Base-by-base conservation (phyloP, 306 rosid genomes). In the Benincasa hispida region DNA sequence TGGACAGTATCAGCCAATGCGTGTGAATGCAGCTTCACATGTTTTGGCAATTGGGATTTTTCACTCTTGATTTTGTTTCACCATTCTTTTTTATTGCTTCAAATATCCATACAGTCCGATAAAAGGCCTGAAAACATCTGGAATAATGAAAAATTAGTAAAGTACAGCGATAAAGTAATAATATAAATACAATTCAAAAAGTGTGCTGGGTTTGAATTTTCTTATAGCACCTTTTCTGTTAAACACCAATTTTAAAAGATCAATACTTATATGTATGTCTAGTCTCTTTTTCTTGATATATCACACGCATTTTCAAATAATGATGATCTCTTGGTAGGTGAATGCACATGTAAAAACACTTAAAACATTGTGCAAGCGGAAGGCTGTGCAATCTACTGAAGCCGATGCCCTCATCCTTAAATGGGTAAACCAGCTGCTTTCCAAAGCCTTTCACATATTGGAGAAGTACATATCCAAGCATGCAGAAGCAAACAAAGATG, bases 291-390 rank as follows among this genome's bases (percentile, higher is more conserved):
- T 65, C 48, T 65, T 65, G 72, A 65, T 37, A 65, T n/a, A 15
- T 65, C 72, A 12, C 21, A 65, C 17, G 72, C 72, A 65, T 34
- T 65, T 35, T 12, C 14, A 65, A 37, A 18, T 65, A 58, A 58
- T 58, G 72, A n/a, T 9, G 87, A 79, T 76, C 61, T 66, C 12
- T 21, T 83, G 74, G 59, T 88, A 93, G 98, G 89, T 91, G 82
- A 91, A 90, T 74, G 98, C 97, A 75, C 98, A 91, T 83, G 90
- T 90, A 75, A 93, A 87, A 85, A 90, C 96, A 34, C 94, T 93
- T 50, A 86, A 76, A 76, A 91, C 89, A 47, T 76, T 93, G 79
- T 93, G 98, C 87, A 93, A 88, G 80, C 84, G 87, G 82, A 88
- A 91, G 86, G 98, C 92, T 85, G 79, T 79, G 27, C 75, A 82